Evolutionary conservation across 176 grass and related monocot species (phyloP).

Genomic region (Oryza australiensis): DNA sequence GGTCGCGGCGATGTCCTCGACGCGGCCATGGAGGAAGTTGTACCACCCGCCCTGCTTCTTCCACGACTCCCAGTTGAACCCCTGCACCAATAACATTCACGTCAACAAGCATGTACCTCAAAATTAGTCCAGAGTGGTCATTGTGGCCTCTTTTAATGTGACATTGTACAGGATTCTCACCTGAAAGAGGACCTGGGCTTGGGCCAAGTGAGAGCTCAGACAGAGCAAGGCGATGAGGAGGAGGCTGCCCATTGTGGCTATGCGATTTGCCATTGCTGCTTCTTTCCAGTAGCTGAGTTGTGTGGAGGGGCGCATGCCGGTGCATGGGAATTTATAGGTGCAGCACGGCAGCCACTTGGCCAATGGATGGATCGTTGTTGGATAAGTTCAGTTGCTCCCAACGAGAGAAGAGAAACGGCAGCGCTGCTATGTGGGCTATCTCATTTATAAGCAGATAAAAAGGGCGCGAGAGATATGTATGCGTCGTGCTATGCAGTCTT

Average conservation of each 20-base stretch:
- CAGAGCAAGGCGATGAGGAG: conserved; percentile 28
- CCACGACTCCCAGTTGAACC: conserved; percentile 90
- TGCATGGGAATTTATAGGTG: conserved; percentile 40
- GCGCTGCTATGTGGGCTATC: neutral
- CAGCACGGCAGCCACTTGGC: neutral
- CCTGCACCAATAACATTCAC: conserved; percentile 23
- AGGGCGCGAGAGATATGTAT: neutral
- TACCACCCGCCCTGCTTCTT: conserved; percentile 83
- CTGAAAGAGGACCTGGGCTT: conserved; percentile 46
- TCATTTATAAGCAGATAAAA: conserved; percentile 25
- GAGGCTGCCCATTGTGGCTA: conserved; percentile 12
- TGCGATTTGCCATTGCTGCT: conserved; percentile 10
- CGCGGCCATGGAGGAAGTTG: conserved; percentile 45
- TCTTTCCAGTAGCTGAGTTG: conserved; percentile 2
- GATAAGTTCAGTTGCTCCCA: conserved; percentile 41
- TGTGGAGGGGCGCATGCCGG: conserved; percentile 13
- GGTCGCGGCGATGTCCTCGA: conserved; percentile 54
- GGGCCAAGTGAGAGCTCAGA: conserved; percentile 33
- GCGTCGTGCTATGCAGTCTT: neutral
- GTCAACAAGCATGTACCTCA: neutral
- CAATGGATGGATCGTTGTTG: neutral
- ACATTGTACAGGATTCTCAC: neutral
- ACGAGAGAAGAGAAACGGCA: conserved; percentile 28
- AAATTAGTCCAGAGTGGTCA: neutral
- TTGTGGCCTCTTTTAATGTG: neutral